These are phyloP conservation scores for Schizochytrium sp. DNA, from an alignment of 108 stramenopile species.

Conservation along the genomic window DNA sequence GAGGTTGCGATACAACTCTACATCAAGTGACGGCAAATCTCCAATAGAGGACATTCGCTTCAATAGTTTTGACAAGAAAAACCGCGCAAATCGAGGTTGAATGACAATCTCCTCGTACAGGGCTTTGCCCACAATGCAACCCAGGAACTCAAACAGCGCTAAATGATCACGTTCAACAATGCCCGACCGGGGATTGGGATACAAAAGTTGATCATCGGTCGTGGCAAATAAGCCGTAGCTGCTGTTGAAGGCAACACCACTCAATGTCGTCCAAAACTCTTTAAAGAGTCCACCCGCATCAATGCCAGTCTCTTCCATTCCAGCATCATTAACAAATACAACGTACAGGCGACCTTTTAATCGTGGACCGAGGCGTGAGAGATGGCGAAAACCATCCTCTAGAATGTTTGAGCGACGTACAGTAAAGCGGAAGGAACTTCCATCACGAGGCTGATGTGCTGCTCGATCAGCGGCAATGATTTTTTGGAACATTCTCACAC, in stretches of 20 bases:
- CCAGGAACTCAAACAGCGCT: conserved; percentile 91
- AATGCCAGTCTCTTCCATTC: conserved; percentile 81
- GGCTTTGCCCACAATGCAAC: conserved; percentile 91
- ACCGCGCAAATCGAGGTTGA: conserved; percentile 94
- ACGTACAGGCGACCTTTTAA: conserved; percentile 42
- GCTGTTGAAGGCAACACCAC: conserved; percentile 87
- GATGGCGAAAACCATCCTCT: conserved; percentile 84
- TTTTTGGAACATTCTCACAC: conserved; percentile 85
- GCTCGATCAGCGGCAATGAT: conserved; percentile 83
- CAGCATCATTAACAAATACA: conserved; percentile 64
- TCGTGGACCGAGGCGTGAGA: conserved; percentile 74
- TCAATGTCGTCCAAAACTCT: conserved; percentile 91
- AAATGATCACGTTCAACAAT: conserved; percentile 78
- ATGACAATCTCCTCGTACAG: conserved; percentile 95
- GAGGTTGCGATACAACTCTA: conserved; percentile 91
- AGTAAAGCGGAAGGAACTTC: conserved; percentile 73
- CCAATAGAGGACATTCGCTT: conserved; percentile 91
- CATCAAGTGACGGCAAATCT: conserved; percentile 87
- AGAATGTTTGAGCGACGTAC: conserved; percentile 85
- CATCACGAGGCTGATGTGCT: conserved; percentile 4
- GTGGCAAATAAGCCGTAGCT: conserved; percentile 88
- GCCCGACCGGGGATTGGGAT: conserved; percentile 89
- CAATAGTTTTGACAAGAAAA: conserved; percentile 91
- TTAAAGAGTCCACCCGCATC: conserved; percentile 98
- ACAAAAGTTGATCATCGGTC: conserved; percentile 87